Base-by-base conservation (phyloP, 257 asterid genomes). In the Ocimum tenuiflorum region DNA sequence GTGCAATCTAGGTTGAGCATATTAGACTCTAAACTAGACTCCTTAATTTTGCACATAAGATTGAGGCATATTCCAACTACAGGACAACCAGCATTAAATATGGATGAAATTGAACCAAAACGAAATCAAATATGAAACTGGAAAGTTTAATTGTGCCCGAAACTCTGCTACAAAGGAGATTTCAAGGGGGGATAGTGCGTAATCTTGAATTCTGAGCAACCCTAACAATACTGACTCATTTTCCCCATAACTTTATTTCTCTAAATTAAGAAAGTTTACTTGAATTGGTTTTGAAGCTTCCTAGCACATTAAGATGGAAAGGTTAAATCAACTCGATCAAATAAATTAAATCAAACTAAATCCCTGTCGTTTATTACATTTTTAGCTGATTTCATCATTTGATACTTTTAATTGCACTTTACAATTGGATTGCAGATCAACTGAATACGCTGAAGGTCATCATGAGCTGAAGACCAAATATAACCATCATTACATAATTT, bases 341-440 rank as follows among this genome's bases (percentile, higher is more conserved):
- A 14, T 13, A 60, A 56, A 58, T 4, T 14, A 36, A 57, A 24
- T 38, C 41, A 54, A 45, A 20, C 10, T 39, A 27, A 27, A 27
- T 27, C 24, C 47, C 54, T 7, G 8, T 39, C 4, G 50, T 55
- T 17, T 48, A 10, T 14, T 39, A 47, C 56, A 56, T 73, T 70
- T 56, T 39, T 22, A 23, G 36, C 42, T 22, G 47, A 35, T 41
- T 14, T 15, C 77, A 67, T 62, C 73, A 76, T 74, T 46, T 52
- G 19, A 18, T 60, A 31, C 67, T 43, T 47, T 69, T 1, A 57
- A 77, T 48, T 38, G 23, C 65, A 46, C 71, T 68, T 79, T 14
- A 47, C 60, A 60, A 56, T 50, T 70, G 67, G 56, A 70, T 60
- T 41, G 33, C 13, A 59, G 60, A 61, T 53, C 73, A 65, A 60